A percentile compares a stretch with the other conserved stretches of the same genome.
phyloP scores from a whole-genome alignment of 2,329 filamentous ascomycete genomes.

The Triangularia verruculosa region DNA sequence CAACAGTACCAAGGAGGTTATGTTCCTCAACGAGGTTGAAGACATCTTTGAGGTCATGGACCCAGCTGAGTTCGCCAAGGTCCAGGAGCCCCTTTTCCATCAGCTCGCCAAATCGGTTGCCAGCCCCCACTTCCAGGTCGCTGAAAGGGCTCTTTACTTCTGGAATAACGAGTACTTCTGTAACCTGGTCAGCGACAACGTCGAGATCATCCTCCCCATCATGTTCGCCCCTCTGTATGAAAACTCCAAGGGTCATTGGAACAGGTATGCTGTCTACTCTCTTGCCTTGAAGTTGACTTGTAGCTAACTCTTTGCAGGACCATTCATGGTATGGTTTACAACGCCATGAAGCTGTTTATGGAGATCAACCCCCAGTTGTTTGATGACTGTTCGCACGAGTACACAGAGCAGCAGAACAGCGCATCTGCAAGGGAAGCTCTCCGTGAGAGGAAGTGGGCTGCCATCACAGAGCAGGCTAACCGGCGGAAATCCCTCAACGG shows the following conservation, averaged over 20 bases:
- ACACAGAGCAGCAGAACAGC: slow-evolving; percentile 92
- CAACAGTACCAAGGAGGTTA: slow-evolving; percentile 99
- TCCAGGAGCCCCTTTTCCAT: slow-evolving; percentile 95
- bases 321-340: slow-evolving; percentile 99
- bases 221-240: slow-evolving; percentile 99
- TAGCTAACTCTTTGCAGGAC: slow-evolving; percentile 60
- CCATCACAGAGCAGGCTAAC: slow-evolving; percentile 75
- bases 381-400: slow-evolving; percentile 97
- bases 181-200: slow-evolving; percentile 97
- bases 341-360: slow-evolving; percentile 99
- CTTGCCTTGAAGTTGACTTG: background rate
- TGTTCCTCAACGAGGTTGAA: slow-evolving; percentile 99
- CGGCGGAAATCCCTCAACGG: slow-evolving; percentile 53
- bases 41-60: slow-evolving; percentile 99
- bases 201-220: slow-evolving; percentile 95
- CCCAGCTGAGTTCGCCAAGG: slow-evolving; percentile 95
- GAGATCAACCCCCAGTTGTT: slow-evolving; percentile 98
- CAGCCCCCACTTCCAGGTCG: slow-evolving; percentile 98
- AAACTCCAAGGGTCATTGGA: slow-evolving; percentile 99
- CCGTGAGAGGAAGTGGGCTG: slow-evolving; percentile 86
- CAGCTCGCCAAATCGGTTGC: slow-evolving; percentile 97
- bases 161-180: slow-evolving; percentile 99
- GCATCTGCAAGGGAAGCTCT: slow-evolving; percentile 79
- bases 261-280: slow-evolving; percentile 61
- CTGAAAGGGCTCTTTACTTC: slow-evolving; percentile 95